These are phyloP conservation scores for Serendipita vermifera DNA, from an alignment of 768 basidiomycete genomes.

Conservation along the genomic window DNA sequence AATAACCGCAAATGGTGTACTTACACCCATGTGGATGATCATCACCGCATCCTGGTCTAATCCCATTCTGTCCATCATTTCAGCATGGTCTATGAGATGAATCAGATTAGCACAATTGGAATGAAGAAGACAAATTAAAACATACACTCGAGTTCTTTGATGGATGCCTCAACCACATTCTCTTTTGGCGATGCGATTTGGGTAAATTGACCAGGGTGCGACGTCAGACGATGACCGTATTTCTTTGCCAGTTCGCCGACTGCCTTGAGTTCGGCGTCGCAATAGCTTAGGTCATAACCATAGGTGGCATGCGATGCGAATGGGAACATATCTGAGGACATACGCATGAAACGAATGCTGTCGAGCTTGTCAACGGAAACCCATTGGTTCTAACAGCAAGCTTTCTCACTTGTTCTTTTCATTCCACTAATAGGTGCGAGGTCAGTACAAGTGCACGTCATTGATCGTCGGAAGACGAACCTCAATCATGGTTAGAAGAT, in stretches of 20 bases:
- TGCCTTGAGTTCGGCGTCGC: slow-evolving; percentile 38
- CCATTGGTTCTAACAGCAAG: not conserved
- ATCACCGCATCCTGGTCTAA: slow-evolving; percentile 75
- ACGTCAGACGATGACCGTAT: slow-evolving; percentile 67
- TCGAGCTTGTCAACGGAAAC: slow-evolving; percentile 20
- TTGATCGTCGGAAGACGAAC: slow-evolving; percentile 15
- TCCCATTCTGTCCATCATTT: slow-evolving; percentile 79
- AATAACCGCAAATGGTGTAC: not conserved
- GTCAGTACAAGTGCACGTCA: not conserved
- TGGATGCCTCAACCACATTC: slow-evolving; percentile 57
- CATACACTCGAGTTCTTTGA: slow-evolving; percentile 59
- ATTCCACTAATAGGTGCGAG: slow-evolving; percentile 47
- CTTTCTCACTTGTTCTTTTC: slow-evolving; percentile 52
- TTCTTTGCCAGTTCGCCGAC: slow-evolving; percentile 56
- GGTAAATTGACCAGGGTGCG: slow-evolving; percentile 81
- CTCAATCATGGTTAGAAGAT: slow-evolving; percentile 59
- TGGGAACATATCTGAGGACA: slow-evolving; percentile 89
- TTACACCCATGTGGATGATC: slow-evolving; percentile 55
- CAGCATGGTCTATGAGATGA: slow-evolving; percentile 45
- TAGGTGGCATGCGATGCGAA: slow-evolving; percentile 72
- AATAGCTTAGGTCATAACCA: slow-evolving; percentile 74
- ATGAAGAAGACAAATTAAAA: not conserved
- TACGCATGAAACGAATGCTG: slow-evolving; percentile 73
- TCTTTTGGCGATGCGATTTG: slow-evolving; percentile 69
- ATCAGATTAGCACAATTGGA: not conserved